Base-by-base conservation (phyloP, 805 yeast species). In the Sugiyamaella floridensis region DNA sequence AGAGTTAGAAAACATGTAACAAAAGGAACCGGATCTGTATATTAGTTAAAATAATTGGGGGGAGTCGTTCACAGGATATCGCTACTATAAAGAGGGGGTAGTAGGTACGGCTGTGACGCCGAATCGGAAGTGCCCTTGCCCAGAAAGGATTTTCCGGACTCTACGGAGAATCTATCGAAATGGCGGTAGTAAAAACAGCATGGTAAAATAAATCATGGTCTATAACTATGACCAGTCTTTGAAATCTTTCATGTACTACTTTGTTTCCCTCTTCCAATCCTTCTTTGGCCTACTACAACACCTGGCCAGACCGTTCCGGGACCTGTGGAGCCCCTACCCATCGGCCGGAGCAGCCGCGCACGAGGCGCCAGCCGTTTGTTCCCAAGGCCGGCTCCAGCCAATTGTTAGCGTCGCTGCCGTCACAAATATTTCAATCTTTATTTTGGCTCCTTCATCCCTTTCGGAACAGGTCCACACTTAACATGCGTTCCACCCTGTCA, bases 401-500 rank as follows among this genome's bases (percentile, higher is more conserved):
- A 32, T 32, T 32, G 37, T 10, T 32, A 32, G 37, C 37, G 37
- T 32, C 37, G 37, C 37, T 32, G 37, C n/a, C n/a, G 37, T 32
- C 37, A 32, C 37, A 32, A 32, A 32, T 32, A 32, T 32, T 32
- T 32, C 37, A 32, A 32, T 32, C 37, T 32, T 32, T 32, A 32
- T 32, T 32, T 32, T 32, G 37, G 37, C 37, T 32, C 37, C 37
- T 32, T 14, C 37, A 32, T 32, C 37, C 37, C 12, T 2, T 32
- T 14, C 37, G 37, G 37, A 32, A 32, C 37, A 32, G 37, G 37
- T 32, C 37, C 37, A 32, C n/a, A 11, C 12, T 32, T 14, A 47
- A 12, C 19, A 47, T 47, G 50, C 45, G 51, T 37, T 26, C 51
- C 20, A 28, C 51, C 28, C 40, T 48, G 22, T 48, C 51, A 20